Base-by-base conservation (phyloP, 176 grass and related monocot genomes). In the Puccinellia tenuiflora region DNA sequence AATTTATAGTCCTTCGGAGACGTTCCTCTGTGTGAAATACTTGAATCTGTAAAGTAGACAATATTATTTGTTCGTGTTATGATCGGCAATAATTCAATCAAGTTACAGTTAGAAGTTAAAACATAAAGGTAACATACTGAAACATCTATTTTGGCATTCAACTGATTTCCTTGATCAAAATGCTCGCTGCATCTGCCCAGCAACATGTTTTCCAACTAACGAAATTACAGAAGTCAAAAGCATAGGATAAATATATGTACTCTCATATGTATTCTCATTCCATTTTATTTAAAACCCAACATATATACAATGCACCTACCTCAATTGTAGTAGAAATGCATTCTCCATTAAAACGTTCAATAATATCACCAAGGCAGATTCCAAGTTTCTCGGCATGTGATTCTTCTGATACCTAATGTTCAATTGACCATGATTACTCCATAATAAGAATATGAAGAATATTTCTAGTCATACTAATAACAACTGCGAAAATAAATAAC, bases 301-400 rank as follows among this genome's bases (percentile, higher is more conserved):
- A 70, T 5, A 67, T 31, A 31, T 21, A 67, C 63, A 67, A n/a
- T n/a, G 38, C 73, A 25, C 20, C 45, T 50, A 75, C 71, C 43
- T 51, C 46, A 51, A 75, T 21, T 18, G 46, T 51, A 9, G 50
- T 70, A 70, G 68, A 70, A 26, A 45, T 3, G 22, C 5, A 22
- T 39, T 70, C 22, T 45, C 68, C 68, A 26, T 70, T 26, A 70
- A 70, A 70, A 26, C 68, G 13, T 39, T 70, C 68, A 45, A 70
- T 70, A 4, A 70, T 15, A 42, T 70, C 68, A 70, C 68, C 38
- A 8, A 43, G 7, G 68, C 38, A 8, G 68, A 70, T 70, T 70
- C 68, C 68, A 40, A 25, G n/a, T 43, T 33, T 79, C 77, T 79
- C 77, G 11, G 77, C 77, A 45, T 20, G 5, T 6, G 77, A 79